Conservation (phyloP, 2,329 filamentous ascomycete genomes). For the Dothiorella sarmentorum region DNA sequence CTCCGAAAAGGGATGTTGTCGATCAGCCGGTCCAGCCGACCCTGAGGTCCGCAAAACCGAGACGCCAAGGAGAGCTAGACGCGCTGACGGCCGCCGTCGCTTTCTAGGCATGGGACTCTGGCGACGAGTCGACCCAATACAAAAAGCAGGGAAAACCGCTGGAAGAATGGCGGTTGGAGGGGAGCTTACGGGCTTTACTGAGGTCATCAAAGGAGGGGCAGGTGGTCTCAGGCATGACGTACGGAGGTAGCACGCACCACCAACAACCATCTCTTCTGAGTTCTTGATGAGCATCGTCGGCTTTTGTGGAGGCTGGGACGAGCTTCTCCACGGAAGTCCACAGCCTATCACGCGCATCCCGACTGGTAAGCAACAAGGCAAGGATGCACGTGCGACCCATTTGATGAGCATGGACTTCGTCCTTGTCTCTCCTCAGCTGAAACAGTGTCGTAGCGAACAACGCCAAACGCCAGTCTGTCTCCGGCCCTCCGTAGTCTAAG, state of each 20-base stretch:
- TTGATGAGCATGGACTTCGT: neutral
- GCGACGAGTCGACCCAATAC: neutral
- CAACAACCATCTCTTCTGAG: too few relatives aligned
- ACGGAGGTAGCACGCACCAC: too few relatives aligned
- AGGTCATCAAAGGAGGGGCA: neutral
- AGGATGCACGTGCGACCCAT: too few relatives aligned
- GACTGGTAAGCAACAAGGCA: neutral
- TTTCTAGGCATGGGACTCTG: too few relatives aligned
- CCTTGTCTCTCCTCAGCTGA: neutral
- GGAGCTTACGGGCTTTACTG: neutral
- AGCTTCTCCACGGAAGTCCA: neutral
- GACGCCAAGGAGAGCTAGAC: neutral
- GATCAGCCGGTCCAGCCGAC: constrained; percentile 3
- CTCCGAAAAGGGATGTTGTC: constrained; percentile 8
- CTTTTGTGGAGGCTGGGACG: neutral
- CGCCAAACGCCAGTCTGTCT: neutral
- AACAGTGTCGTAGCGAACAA: neutral
- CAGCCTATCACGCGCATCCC: constrained; percentile 1
- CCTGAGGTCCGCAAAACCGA: constrained; percentile 2
- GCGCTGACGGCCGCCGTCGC: too few relatives aligned
- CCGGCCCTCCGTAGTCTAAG: too few relatives aligned
- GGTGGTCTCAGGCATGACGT: neutral
- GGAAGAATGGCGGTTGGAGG: neutral
- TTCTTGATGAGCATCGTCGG: constrained; percentile 9
- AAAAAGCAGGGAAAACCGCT: neutral